Conservation (phyloP, 1,284 basidiomycete species). For the Leccinum holopus region DNA sequence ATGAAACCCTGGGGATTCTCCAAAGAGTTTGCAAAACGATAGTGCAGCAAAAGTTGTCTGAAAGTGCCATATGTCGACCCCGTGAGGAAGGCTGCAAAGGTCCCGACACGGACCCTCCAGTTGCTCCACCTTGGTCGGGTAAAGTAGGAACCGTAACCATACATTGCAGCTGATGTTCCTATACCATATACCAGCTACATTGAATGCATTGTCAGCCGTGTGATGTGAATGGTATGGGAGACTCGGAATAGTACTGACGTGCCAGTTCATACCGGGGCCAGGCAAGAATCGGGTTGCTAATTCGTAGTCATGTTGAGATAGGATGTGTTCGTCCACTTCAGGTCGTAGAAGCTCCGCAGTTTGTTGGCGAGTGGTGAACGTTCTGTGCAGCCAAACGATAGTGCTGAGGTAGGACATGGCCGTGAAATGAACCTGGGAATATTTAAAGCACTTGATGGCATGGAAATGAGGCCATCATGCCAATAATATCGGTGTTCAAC, state of each 20-base stretch:
- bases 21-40: slow-evolving; percentile 47
- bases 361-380: slow-evolving; percentile 37
- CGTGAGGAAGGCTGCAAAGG: slow-evolving; percentile 25
- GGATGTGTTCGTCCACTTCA: slow-evolving; percentile 54
- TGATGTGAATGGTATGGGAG: neutral
- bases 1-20: slow-evolving; percentile 46
- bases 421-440: neutral
- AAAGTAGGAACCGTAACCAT: slow-evolving; percentile 31
- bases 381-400: slow-evolving; percentile 40
- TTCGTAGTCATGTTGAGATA: slow-evolving; percentile 56
- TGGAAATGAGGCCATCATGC: neutral
- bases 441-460: neutral
- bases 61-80: slow-evolving; percentile 38
- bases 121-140: slow-evolving; percentile 31
- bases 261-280: slow-evolving; percentile 41
- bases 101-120: slow-evolving; percentile 26
- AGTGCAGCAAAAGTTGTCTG: slow-evolving; percentile 44
- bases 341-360: slow-evolving; percentile 51
- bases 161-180: slow-evolving; percentile 27
- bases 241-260: slow-evolving; percentile 34
- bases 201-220: slow-evolving; percentile 6
- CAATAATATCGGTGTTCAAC: neutral
- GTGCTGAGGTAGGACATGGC: slow-evolving; percentile 22
- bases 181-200: slow-evolving; percentile 30
- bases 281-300: slow-evolving; percentile 52